A percentile compares a stretch with the other conserved stretches of the same genome.
These are phyloP conservation scores for Aspergillus sp. DNA, from an alignment of 2,329 filamentous ascomycete genomes.

Conservation along the genomic window DNA sequence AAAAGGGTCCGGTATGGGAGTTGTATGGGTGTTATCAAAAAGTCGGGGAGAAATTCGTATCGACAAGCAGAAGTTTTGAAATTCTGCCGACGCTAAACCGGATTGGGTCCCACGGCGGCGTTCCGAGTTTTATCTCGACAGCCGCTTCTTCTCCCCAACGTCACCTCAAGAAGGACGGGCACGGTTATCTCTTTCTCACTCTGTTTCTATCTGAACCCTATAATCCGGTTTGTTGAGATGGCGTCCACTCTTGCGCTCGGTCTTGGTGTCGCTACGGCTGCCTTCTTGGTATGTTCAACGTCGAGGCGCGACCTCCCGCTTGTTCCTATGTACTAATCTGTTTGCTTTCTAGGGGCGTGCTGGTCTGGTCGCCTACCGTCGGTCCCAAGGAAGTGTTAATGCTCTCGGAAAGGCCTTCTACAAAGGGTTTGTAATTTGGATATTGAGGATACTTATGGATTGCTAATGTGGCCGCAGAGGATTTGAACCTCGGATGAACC, in stretches of 20 bases:
- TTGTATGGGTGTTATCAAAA: slow-evolving; percentile 15
- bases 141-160: slow-evolving; percentile 16
- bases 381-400: slow-evolving; percentile 67
- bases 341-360: slow-evolving; percentile 71
- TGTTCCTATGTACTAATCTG: slow-evolving; percentile 9
- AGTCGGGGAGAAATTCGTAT: slow-evolving; percentile 18
- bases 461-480: slow-evolving; percentile 48
- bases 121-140: slow-evolving; percentile 39
- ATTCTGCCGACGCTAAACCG: slow-evolving; percentile 34
- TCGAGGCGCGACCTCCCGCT: background rate
- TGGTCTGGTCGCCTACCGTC: slow-evolving; percentile 82
- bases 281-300: slow-evolving; percentile 69
- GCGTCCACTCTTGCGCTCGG: slow-evolving; percentile 45
- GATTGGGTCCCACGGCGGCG: slow-evolving; percentile 26
- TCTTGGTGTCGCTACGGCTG: slow-evolving; percentile 56
- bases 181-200: slow-evolving; percentile 11
- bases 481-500: slow-evolving; percentile 95
- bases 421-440: slow-evolving; percentile 63
- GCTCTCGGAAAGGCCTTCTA: slow-evolving; percentile 89
- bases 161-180: slow-evolving; percentile 5
- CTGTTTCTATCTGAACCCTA: background rate
- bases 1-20: background rate
- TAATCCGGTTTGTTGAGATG: slow-evolving; percentile 31
- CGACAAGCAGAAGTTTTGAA: slow-evolving; percentile 24
- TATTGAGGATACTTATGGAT: background rate